Evolutionary conservation across 2,329 filamentous ascomycete species (phyloP), one percentile per base, ranked within the genome.

Genomic region (Exophiala oligosperma): DNA sequence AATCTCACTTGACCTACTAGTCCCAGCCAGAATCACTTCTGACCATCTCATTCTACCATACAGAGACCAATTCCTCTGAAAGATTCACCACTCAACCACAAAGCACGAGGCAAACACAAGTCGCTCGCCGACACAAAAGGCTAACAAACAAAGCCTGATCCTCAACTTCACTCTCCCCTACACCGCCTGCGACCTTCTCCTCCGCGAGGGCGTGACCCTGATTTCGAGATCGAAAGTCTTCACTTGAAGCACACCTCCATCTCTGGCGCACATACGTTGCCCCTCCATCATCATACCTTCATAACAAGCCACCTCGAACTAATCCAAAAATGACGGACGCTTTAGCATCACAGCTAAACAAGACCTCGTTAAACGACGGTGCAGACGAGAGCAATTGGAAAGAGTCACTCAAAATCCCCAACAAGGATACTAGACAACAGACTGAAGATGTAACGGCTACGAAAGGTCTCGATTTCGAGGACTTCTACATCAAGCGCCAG

Each of bases 381-480:
- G 58, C 70, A 67, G 74, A 77, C 21, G 66, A 69, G 49, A 64
- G 66, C 49, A 74, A 71, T 66, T 77, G 76, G 72, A 79, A 76
- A 64, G 73, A 77, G 49, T 71, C 75, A 48, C 66, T 80, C 61
- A 79, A 79, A 59, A 65, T 74, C 43, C 77, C 77, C 11, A 70
- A 71, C 17, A 81, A 79, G 69, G 78, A 81, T 68, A 71, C 70
- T 55, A 73, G 78, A 64, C 74, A 76, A 61, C 78, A 81, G 67
- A 81, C 78, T 56, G 78, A 80, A 72, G 94, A 99, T 89, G 95
- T 99, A 62, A 97, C 93, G 57, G 92, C 92, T 69, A 99, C 93
- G 32, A 97, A 97, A 79, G 94, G 94, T 61, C 82, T 99, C 62
- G 94, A 99, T 68, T 99, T 97, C 71, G 95, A 99, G 76, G 91